Percentiles rank a stretch among this genome's conserved stretches.
Evolutionary conservation across 768 basidiomycete species (phyloP).

Genomic region (Boletellus emodensis): DNA sequence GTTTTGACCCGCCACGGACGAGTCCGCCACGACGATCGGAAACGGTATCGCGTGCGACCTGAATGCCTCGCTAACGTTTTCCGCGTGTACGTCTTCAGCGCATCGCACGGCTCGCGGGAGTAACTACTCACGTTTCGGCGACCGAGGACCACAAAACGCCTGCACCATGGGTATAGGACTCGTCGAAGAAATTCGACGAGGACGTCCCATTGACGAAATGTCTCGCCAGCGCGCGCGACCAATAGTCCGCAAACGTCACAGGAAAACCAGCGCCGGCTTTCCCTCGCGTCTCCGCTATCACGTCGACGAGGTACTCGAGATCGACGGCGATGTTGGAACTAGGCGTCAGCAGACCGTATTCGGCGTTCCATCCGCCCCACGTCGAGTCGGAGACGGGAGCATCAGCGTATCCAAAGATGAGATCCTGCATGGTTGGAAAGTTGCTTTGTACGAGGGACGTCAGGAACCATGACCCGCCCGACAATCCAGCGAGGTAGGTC

Average conservation of each 20-base stretch:
- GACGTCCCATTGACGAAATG: constrained; percentile 41
- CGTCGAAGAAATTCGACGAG: constrained; percentile 26
- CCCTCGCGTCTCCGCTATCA: constrained; percentile 28
- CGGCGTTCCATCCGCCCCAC: constrained; percentile 35
- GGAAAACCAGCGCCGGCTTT: constrained; percentile 29
- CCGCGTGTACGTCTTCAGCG: constrained; percentile 14
- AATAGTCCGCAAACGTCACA: constrained; percentile 30
- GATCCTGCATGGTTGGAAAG: constrained; percentile 38
- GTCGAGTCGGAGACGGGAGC: constrained; percentile 13
- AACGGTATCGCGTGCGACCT: constrained; percentile 34
- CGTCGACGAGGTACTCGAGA: constrained; percentile 10
- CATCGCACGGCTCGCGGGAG: neutral
- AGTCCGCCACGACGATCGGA: constrained; percentile 35
- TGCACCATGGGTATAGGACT: constrained; percentile 31
- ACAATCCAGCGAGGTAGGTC: constrained; percentile 50
- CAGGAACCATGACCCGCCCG: constrained; percentile 40
- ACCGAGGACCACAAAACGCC: constrained; percentile 35
- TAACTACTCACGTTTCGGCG: constrained; percentile 29
- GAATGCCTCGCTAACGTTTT: constrained; percentile 24
- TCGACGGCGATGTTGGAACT: constrained; percentile 16
- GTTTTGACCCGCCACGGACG: constrained; percentile 25
- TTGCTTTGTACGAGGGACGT: constrained; percentile 40
- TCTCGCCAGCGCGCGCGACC: constrained; percentile 26
- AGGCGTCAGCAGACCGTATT: constrained; percentile 19
- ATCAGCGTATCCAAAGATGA: constrained; percentile 31